These are phyloP conservation scores for Leccinum subatratum DNA, from an alignment of 1,284 basidiomycete genomes.

Conservation along the genomic window DNA sequence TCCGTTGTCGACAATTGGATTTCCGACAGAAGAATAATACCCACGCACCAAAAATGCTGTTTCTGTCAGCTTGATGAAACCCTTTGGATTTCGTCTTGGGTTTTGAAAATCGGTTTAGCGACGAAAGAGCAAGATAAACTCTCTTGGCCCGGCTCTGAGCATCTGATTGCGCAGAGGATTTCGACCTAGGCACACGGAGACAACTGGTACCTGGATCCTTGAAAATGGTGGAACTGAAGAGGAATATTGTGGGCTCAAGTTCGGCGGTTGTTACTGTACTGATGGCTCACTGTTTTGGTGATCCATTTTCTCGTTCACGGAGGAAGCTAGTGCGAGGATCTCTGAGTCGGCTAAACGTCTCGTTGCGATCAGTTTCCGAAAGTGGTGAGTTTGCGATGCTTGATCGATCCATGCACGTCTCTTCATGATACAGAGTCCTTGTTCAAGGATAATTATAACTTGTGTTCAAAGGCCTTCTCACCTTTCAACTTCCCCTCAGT, in stretches of 20 bases:
- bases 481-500: slow-evolving; percentile 11
- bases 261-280: not conserved
- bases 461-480: not conserved
- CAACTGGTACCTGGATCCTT: slow-evolving; percentile 15
- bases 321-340: not conserved
- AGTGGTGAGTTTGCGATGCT: not conserved
- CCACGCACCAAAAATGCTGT: too few relatives aligned
- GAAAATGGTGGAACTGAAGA: slow-evolving; percentile 7
- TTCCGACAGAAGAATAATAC: too few relatives aligned
- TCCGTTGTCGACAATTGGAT: too few relatives aligned
- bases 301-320: slow-evolving; percentile 4
- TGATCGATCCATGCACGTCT: not conserved
- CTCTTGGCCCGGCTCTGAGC: slow-evolving; percentile 17
- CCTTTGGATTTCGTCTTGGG: not conserved
- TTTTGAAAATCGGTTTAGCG: slow-evolving; percentile 2
- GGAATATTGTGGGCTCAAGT: slow-evolving; percentile 5
- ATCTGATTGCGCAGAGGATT: slow-evolving; percentile 13
- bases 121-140: slow-evolving; percentile 11
- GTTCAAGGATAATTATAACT: not conserved
- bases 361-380: slow-evolving; percentile 5
- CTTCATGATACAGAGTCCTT: slow-evolving; percentile 7
- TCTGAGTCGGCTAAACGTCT: not conserved
- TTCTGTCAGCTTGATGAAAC: not conserved
- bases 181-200: slow-evolving; percentile 7
- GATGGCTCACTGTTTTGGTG: slow-evolving; percentile 15